These are phyloP conservation scores for Nicotiana tabacum DNA, from an alignment of 257 asterid genomes.

Conservation along the genomic window DNA sequence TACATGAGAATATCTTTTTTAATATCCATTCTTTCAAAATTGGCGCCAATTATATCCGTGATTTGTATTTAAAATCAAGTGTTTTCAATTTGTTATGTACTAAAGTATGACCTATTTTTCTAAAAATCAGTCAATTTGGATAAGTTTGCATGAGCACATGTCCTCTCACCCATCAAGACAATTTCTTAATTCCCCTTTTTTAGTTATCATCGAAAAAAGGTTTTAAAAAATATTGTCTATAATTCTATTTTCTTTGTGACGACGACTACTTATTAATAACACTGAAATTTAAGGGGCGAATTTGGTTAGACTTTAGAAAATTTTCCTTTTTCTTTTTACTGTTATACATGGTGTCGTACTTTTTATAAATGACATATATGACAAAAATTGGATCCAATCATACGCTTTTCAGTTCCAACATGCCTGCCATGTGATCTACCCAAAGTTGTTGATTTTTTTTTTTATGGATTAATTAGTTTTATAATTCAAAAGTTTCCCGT, in stretches of 20 bases:
- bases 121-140: neutral
- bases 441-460: neutral
- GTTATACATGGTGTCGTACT: neutral
- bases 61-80: too few relatives aligned
- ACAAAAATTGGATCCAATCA: constrained; percentile 4
- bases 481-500: neutral
- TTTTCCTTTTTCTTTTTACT: too few relatives aligned
- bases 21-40: too few relatives aligned
- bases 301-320: too few relatives aligned
- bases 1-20: too few relatives aligned
- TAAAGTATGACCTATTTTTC: neutral
- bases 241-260: too few relatives aligned
- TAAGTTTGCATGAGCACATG: neutral
- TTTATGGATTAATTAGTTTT: too few relatives aligned
- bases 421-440: neutral
- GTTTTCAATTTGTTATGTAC: neutral
- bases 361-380: neutral
- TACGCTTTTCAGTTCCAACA: neutral
- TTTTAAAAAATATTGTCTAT: neutral
- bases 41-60: neutral
- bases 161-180: neutral
- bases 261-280: neutral
- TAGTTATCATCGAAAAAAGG: neutral
- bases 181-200: too few relatives aligned
- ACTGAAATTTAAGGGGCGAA: too few relatives aligned